Conservation (phyloP, 139 green algal species). For the Asterochloris sp. region DNA sequence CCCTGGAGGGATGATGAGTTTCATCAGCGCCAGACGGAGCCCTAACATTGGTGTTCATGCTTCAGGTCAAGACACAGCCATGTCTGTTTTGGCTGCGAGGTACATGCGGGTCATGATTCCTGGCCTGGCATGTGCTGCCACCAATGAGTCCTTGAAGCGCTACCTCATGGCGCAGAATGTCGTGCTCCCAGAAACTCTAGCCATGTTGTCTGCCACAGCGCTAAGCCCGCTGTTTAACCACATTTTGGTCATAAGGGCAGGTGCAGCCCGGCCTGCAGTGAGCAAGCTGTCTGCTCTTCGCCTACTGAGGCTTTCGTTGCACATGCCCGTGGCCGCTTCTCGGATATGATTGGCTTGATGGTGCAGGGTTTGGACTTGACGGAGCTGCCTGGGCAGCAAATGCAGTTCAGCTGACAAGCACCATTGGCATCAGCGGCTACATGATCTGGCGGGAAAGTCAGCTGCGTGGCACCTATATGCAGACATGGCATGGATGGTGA, state of each 20-base stretch:
- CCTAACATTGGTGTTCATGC: not conserved
- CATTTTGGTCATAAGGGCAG: not conserved
- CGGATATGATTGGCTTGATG: no score
- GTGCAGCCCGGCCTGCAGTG: not conserved
- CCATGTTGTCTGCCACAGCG: conserved; percentile 19
- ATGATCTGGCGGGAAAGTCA: not conserved
- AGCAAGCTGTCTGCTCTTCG: no score
- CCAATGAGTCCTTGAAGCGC: conserved; percentile 42
- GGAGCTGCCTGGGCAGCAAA: conserved; percentile 57
- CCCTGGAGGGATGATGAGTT: not conserved
- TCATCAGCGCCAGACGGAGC: not conserved
- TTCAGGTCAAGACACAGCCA: conserved; percentile 38
- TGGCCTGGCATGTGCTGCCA: conserved; percentile 30
- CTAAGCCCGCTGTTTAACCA: not conserved
- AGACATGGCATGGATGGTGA: conserved; percentile 57
- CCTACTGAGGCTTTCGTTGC: no score
- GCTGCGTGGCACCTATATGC: conserved; percentile 19
- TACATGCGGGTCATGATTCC: conserved; percentile 44
- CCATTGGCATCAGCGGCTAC: conserved; percentile 21
- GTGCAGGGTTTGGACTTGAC: conserved; percentile 40
- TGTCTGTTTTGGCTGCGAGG: conserved; percentile 33
- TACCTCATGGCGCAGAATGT: conserved; percentile 48
- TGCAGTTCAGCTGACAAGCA: conserved; percentile 25
- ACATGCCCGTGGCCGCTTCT: no score
- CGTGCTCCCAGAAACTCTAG: conserved; percentile 30